Conservation (phyloP, 2,329 filamentous ascomycete genomes). For the Nigrograna mackinnonii region DNA sequence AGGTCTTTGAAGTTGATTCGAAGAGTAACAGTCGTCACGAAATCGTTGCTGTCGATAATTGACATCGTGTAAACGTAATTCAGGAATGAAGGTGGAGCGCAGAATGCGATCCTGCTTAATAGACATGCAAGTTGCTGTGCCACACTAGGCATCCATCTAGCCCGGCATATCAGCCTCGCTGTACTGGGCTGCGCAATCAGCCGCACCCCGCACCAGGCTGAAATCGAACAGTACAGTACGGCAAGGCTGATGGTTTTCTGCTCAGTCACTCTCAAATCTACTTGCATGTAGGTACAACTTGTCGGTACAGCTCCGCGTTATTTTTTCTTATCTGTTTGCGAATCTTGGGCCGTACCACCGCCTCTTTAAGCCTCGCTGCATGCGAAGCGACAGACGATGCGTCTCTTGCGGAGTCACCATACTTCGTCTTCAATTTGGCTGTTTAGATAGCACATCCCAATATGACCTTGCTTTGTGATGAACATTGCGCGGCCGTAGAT, state of each 20-base stretch:
- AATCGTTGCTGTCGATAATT: constrained; percentile 7
- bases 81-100: constrained; percentile 6
- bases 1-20: constrained; percentile 8
- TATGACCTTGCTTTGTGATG: background rate
- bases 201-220: background rate
- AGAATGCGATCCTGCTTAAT: constrained; percentile 7
- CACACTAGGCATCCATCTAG: constrained; percentile 7
- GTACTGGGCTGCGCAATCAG: background rate
- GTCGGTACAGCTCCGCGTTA: too few relatives aligned
- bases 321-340: too few relatives aligned
- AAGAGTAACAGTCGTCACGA: constrained; percentile 8
- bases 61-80: constrained; percentile 7
- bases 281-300: too few relatives aligned
- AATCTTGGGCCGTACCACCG: too few relatives aligned
- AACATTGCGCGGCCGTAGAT: background rate
- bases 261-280: too few relatives aligned
- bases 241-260: too few relatives aligned
- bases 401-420: too few relatives aligned
- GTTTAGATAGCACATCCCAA: background rate
- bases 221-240: constrained; percentile 1
- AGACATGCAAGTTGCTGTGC: constrained; percentile 8
- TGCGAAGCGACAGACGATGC: too few relatives aligned
- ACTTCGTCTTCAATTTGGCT: background rate
- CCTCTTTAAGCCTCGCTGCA: too few relatives aligned
- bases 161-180: background rate